Conservation (phyloP, 345 rosid genomes). For the Toxicodendron radicans region DNA sequence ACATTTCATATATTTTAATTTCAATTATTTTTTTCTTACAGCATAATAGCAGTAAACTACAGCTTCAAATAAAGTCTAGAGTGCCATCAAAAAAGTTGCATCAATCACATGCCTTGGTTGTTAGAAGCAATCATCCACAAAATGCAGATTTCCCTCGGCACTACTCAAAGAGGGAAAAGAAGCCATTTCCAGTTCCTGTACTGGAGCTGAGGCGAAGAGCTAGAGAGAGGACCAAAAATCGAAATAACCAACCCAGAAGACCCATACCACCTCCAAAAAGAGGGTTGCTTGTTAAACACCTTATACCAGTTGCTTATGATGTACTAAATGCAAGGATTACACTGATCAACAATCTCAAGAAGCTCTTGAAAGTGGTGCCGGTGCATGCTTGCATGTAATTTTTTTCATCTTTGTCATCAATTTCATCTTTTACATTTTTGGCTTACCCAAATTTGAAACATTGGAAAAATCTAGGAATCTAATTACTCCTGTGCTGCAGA, state of each 20-base stretch:
- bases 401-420: slow-evolving; percentile 17
- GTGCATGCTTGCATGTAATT: slow-evolving; percentile 91
- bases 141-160: slow-evolving; percentile 79
- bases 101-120: slow-evolving; percentile 30
- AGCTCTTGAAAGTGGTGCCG: slow-evolving; percentile 74
- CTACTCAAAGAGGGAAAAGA: slow-evolving; percentile 76
- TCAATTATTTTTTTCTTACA: slow-evolving; percentile 27
- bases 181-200: slow-evolving; percentile 82
- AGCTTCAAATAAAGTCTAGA: slow-evolving; percentile 30
- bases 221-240: slow-evolving; percentile 80
- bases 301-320: slow-evolving; percentile 69
- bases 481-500: slow-evolving; percentile 35
- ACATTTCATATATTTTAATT: neutral
- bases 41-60: slow-evolving; percentile 35
- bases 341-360: slow-evolving; percentile 77
- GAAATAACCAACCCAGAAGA: slow-evolving; percentile 59
- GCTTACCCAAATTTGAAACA: neutral
- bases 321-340: slow-evolving; percentile 68
- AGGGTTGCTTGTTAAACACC: slow-evolving; percentile 69
- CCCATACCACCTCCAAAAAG: slow-evolving; percentile 69
- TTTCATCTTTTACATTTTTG: neutral
- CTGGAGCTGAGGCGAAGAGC: slow-evolving; percentile 90
- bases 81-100: slow-evolving; percentile 32
- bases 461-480: neutral
- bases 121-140: slow-evolving; percentile 67